Base-by-base conservation (phyloP, 805 yeast genomes). In the Lachancea thermotolerans region DNA sequence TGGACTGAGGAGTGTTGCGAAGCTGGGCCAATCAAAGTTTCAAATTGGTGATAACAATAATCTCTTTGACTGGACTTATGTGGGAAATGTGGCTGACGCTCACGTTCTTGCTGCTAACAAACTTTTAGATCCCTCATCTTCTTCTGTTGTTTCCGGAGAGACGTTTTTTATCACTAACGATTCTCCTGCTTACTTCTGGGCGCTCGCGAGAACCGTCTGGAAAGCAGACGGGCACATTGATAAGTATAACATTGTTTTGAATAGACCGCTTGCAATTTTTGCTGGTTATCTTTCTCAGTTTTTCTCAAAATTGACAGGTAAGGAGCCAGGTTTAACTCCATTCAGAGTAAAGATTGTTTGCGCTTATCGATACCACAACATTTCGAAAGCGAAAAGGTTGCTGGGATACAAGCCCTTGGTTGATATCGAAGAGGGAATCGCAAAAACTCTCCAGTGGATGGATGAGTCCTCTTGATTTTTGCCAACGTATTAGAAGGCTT, bases 61-160 rank as follows among this genome's bases (percentile, higher is more conserved):
- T 61, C 67, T 93, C 45, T 93, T 91, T 58, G 99, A 93, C 64
- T 90, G 96, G 86, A 88, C 98, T 0, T 93, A 89, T 60, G 98
- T 84, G n/a, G 98, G 97, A 10, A 93, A 93, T 66, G 98, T 95
- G 34, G 98, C 99, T 0, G 95, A 89, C 65, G 83, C 97, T 9
- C 99, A 93, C 63, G 91, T 91, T 9, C 70, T 93, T 41, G 99
- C 98, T 1, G 95, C 96, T 5, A 70, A 84, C 57, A 81, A 81
- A 63, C 64, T 90, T 15, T 64, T 87, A 41, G 70, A 77, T 46
- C 69, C 75, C 5, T 54, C 54, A 6, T 54, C 68, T 12, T 69
- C 74, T 9, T 46, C 56, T 0, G 51, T 58, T 25, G 80, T 91
- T 18, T 83, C 87, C 4, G 99, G 99, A 44, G 87, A 91, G 63